phyloP scores from a whole-genome alignment of 352 stramenopile species.

The Thalassiosira exigua region DNA sequence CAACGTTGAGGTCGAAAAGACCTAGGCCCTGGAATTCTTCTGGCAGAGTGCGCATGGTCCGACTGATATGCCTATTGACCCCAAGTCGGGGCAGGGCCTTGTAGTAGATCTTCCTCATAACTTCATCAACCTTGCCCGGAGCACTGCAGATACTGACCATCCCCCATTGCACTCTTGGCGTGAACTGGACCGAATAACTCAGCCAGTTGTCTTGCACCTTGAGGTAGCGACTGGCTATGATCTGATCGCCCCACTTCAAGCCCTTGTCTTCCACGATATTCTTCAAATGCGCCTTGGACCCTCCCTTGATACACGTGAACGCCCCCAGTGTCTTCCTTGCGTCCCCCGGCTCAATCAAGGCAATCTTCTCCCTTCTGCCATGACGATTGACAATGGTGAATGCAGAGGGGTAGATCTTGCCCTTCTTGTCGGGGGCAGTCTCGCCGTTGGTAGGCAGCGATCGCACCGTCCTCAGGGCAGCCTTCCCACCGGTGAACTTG shows the following conservation, averaged over 20 bases:
- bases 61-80: background rate
- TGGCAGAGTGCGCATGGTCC: background rate
- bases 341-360: no score
- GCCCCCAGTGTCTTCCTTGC: no score
- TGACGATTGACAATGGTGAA: no score
- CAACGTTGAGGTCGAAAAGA: constrained; percentile 18
- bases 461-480: background rate
- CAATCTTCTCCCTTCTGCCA: no score
- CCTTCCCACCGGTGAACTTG: background rate
- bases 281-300: no score
- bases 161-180: background rate
- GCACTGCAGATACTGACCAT: background rate
- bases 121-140: background rate
- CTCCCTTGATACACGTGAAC: no score
- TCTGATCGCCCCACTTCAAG: background rate
- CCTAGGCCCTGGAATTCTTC: constrained; percentile 5
- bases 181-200: background rate
- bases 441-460: no score
- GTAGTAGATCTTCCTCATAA: background rate
- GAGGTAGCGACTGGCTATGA: background rate
- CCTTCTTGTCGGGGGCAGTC: no score
- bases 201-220: background rate
- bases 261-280: background rate
- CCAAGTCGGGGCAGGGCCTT: background rate
- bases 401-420: no score